phyloP scores from a whole-genome alignment of 2,329 filamentous ascomycete genomes.

The Cercospora janseana region DNA sequence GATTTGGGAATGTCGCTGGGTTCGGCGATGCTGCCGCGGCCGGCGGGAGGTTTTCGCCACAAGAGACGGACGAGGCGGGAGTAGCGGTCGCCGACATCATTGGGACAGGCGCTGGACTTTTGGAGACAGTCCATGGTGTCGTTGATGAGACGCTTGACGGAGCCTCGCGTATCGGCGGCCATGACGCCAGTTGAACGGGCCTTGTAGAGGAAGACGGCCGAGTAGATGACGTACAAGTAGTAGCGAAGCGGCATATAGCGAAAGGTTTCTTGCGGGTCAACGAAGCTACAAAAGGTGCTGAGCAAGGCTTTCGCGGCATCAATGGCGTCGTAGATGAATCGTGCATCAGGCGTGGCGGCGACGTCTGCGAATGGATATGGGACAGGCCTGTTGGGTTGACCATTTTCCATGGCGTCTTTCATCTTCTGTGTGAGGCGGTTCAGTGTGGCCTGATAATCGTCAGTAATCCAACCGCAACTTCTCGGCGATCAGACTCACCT shows the following conservation, averaged over 20 bases:
- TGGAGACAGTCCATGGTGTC: conserved; percentile 60
- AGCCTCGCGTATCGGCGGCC: conserved; percentile 53
- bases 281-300: conserved; percentile 58
- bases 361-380: conserved; percentile 40
- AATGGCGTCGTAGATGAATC: conserved; percentile 66
- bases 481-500: conserved; percentile 32
- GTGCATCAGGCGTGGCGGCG: conserved; percentile 60
- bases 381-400: conserved; percentile 23
- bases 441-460: conserved; percentile 28
- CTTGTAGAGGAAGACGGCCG: conserved; percentile 65
- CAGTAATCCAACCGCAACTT: not conserved
- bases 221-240: conserved; percentile 63
- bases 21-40: conserved; percentile 28
- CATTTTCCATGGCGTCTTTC: conserved; percentile 31
- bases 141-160: conserved; percentile 57
- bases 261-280: conserved; percentile 58
- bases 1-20: conserved; percentile 25
- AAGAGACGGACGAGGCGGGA: conserved; percentile 59
- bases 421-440: conserved; percentile 32
- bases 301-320: conserved; percentile 63
- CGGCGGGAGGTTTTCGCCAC: conserved; percentile 50
- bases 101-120: conserved; percentile 56
- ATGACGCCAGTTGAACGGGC: conserved; percentile 61
- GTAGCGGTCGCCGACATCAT: conserved; percentile 62
- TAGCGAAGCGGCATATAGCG: conserved; percentile 65